Evolutionary conservation across 2,329 filamentous ascomycete species (phyloP).

Genomic region (Fusarium musae): DNA sequence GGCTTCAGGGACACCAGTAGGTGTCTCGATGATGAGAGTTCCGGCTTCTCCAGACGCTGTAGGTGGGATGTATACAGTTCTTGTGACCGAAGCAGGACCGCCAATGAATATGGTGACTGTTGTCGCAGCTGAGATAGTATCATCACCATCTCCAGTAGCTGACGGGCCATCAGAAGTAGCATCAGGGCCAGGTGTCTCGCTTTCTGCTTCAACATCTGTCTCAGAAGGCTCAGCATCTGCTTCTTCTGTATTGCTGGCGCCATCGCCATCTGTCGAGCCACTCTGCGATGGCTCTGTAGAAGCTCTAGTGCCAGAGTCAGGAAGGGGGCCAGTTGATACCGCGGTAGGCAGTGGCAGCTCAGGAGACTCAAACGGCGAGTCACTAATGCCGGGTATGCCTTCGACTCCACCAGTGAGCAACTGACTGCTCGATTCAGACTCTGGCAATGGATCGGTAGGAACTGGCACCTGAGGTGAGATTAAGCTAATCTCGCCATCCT

Average conservation of each 20-base stretch:
- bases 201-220: neutral
- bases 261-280: neutral
- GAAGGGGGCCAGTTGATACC: neutral
- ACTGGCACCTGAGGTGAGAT: neutral
- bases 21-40: slow-evolving; percentile 2
- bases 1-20: neutral
- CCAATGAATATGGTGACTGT: neutral
- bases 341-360: neutral
- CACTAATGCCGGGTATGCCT: neutral
- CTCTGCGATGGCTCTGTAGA: neutral
- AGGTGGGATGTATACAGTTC: neutral
- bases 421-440: neutral
- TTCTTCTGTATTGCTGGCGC: neutral
- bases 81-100: neutral
- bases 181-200: neutral
- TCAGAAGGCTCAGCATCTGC: neutral
- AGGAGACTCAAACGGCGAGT: neutral
- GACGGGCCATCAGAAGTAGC: neutral
- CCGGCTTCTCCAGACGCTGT: neutral
- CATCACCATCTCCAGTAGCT: neutral
- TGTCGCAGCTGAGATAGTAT: neutral
- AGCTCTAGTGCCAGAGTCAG: neutral
- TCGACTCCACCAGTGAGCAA: neutral
- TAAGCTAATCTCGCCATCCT: neutral
- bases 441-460: neutral